phyloP scores from a whole-genome alignment of 164 flowering plant genomes.

The Stephania yunnanensis region DNA sequence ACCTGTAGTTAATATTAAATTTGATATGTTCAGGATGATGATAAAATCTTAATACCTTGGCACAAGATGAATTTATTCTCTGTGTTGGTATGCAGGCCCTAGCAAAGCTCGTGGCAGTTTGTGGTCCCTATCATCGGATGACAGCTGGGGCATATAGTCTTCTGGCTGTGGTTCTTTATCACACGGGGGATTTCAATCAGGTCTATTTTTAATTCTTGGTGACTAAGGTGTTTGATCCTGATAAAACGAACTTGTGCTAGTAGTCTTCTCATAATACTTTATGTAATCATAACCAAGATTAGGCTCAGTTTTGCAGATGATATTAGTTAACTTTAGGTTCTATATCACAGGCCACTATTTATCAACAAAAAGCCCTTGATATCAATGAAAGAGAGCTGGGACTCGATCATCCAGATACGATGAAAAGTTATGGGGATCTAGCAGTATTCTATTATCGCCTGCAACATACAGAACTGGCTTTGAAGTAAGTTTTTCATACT shows the following conservation, averaged over 20 bases:
- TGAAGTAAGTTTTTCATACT: constrained; percentile 56
- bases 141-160: constrained; percentile 99
- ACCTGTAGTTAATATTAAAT: not conserved
- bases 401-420: constrained; percentile 99
- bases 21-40: not conserved
- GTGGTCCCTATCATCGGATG: constrained; percentile 99
- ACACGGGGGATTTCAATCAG: constrained; percentile 99
- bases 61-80: not conserved
- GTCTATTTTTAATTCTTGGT: constrained; percentile 25
- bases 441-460: constrained; percentile 98
- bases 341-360: constrained; percentile 77
- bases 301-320: not conserved
- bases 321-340: constrained; percentile 1
- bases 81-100: constrained; percentile 60
- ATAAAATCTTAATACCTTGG: not conserved
- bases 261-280: not conserved
- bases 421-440: constrained; percentile 99
- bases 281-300: not conserved
- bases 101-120: constrained; percentile 89
- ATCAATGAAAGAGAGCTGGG: constrained; percentile 98
- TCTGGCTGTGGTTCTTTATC: constrained; percentile 95
- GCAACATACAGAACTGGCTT: constrained; percentile 97
- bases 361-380: constrained; percentile 97
- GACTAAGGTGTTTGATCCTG: not conserved
- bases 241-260: not conserved